Evolutionary conservation across 164 flowering plant species (phyloP).

Genomic region (Vitis rupestris): DNA sequence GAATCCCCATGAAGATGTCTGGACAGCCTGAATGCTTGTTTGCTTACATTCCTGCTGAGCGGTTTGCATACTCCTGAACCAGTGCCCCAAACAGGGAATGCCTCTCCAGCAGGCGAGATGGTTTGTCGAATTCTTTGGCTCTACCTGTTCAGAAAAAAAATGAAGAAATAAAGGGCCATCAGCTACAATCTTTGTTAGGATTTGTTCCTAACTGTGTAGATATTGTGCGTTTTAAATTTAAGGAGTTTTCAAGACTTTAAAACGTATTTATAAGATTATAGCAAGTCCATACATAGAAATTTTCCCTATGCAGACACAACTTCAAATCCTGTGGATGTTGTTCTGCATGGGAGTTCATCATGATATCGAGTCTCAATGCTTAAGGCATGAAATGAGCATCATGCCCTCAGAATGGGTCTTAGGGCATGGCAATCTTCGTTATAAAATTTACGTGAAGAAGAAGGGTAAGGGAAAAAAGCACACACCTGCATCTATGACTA

Average conservation of each 20-base stretch:
- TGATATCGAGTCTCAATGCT: neutral
- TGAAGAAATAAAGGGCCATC: neutral
- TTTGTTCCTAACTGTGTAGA: too few relatives aligned
- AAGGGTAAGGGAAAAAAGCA: neutral
- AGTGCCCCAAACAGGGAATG: constrained; percentile 76
- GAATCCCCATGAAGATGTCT: neutral
- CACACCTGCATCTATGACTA: constrained; percentile 94
- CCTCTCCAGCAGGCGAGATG: constrained; percentile 67
- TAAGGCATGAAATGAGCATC: too few relatives aligned
- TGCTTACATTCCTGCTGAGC: constrained; percentile 58
- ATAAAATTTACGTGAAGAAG: too few relatives aligned
- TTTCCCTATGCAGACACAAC: too few relatives aligned
- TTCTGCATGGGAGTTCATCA: neutral
- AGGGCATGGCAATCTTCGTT: too few relatives aligned
- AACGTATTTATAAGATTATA: too few relatives aligned
- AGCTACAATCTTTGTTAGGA: too few relatives aligned
- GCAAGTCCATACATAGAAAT: too few relatives aligned
- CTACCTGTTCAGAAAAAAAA: constrained; percentile 38
- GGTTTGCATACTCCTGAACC: constrained; percentile 89
- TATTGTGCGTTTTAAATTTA: too few relatives aligned
- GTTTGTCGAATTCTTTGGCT: constrained; percentile 76
- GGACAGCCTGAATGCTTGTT: neutral
- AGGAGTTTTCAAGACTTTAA: too few relatives aligned
- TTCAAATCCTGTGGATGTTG: neutral
- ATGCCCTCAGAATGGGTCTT: too few relatives aligned